Evolutionary conservation across 2,329 filamentous ascomycete species (phyloP), one percentile per base, ranked within the genome.

Genomic region (Lasiodiplodia gonubiensis): DNA sequence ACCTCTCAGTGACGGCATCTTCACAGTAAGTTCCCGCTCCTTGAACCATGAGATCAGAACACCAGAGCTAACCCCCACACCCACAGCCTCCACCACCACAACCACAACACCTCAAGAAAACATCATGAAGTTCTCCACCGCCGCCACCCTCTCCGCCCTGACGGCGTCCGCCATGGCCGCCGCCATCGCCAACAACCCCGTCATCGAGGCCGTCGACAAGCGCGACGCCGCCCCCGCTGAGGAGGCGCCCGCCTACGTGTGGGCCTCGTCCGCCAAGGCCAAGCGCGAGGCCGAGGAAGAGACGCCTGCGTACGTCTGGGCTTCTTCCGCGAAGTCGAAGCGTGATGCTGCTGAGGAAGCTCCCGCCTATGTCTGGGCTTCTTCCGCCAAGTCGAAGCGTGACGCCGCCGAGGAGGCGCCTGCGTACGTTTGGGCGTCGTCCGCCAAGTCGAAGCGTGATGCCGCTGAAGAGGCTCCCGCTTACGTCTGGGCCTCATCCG

Each of bases 91-190:
- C n/a, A n/a, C n/a, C n/a, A n/a, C 27, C 18, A 30, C 25, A 12
- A 18, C 14, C 6, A n/a, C 27, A 25, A 33, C 11, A 54, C 27
- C 27, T 16, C 2, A 54, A 16, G 16, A 33, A 18, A 16, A 11
- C 51, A 51, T 23, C 49, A 54, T 54, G 52, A 54, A 35, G 52
- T n/a, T 54, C 52, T 35, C 52, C 4, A 33, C 52, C 52, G 52
- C 52, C 52, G 52, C 52, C 52, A 33, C 52, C 25, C 52, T 54
- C 52, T 18, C 12, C 52, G 52, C 52, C 52, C 52, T 55, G 18
- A 37, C 30, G 14, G 52, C 52, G 14, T n/a, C 30, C 52, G 18
- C 27, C 52, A n/a, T 55, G 27, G 27, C 30, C 18, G 30, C 52
- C 52, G 27, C 52, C 30, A 35, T 35, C 18, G 18, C 25, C 30